Evolutionary conservation across 441 rosid genomes (phyloP), one percentile per base, ranked within the genome.

Genomic region (Populus hybrid): DNA sequence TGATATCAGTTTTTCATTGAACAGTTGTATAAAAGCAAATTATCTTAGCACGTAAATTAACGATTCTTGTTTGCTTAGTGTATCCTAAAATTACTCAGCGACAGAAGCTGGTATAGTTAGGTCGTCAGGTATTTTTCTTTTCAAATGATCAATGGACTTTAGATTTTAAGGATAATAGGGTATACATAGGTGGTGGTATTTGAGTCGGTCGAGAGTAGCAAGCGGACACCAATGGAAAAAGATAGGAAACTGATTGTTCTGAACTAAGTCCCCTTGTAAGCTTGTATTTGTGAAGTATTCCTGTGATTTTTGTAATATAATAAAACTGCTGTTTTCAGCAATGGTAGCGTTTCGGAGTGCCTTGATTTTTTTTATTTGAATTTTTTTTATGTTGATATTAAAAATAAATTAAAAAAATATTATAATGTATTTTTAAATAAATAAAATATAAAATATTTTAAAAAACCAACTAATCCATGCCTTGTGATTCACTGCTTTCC

Each of bases 91-190:
- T 71, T 5, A 7, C 35, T 20, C 26, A 69, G 67, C 12, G 32
- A 10, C 14, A 12, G 53, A 46, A 69, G 34, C 71, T 28, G 16
- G n/a, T 18, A 2, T 21, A 3, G 53, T 40, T 40, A 40, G 46
- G 65, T 50, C 21, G 35, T 72, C 30, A 24, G n/a, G 18, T 35
- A 35, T 70, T 36, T 24, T 72, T 20, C 67, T 23, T 35, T 23
- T 78, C 40, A 28, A 66, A 18, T 61, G 20, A 73, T 69, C 26
- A 16, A 28, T 53, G 69, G 32, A 28, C 59, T 38, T 78, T 32
- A 57, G 46, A 75, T 18, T 46, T 26, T 10, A 2, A 1, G 8
- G 3, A 28, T 4, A 8, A 65, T 32, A 75, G 20, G 20, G 20
- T 3, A 26, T 34, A 28, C 24, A 38, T 23, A 72, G 34, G 36